These are phyloP conservation scores for Podila verticillata DNA, from an alignment of 192 early-diverging fungal species.

Conservation along the genomic window DNA sequence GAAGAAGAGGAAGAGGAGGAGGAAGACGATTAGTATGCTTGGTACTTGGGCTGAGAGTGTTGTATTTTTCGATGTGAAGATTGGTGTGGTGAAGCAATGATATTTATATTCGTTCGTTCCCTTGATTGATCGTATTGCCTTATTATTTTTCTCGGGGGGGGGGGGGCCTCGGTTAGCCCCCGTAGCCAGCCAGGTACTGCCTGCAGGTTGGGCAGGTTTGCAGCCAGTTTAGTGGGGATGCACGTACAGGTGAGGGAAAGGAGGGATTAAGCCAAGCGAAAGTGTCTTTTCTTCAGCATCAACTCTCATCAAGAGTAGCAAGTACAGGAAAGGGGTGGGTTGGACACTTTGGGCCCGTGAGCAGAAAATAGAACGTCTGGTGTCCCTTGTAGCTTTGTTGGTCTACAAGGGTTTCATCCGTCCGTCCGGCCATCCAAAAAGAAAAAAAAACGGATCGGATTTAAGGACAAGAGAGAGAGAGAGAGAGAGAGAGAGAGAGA, in stretches of 20 bases:
- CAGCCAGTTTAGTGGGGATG: not conserved
- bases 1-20: not conserved
- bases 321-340: not conserved
- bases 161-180: not conserved
- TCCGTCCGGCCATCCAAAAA: no score
- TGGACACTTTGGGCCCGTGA: no score
- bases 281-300: no score
- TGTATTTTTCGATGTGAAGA: not conserved
- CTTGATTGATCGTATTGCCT: not conserved
- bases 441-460: no score
- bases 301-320: not conserved
- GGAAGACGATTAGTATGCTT: not conserved
- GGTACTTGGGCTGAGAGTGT: not conserved
- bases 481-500: no score
- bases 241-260: no score
- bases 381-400: not conserved
- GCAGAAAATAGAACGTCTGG: not conserved
- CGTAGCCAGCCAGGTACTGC: not conserved
- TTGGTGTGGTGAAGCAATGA: not conserved
- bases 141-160: not conserved
- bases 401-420: slow-evolving; percentile 6
- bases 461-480: no score
- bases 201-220: not conserved
- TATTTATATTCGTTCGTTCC: slow-evolving; percentile 1
- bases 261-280: no score